These are phyloP conservation scores for Fennellomyces sp. DNA, from an alignment of 371 early-diverging fungal genomes.

Conservation along the genomic window DNA sequence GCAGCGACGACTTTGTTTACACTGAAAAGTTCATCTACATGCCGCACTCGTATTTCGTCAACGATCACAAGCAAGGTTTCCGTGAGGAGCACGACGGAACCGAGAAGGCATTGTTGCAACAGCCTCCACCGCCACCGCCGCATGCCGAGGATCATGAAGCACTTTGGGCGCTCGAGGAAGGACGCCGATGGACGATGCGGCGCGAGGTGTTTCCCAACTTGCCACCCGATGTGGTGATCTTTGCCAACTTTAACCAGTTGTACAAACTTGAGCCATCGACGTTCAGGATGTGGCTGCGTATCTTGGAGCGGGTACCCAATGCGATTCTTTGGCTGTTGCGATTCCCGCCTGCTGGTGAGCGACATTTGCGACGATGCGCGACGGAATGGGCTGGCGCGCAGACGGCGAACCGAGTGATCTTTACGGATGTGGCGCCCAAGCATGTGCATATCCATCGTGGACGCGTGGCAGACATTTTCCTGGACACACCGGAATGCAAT, in stretches of 20 bases:
- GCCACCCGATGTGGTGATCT: constrained; percentile 82
- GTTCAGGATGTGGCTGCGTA: constrained; percentile 84
- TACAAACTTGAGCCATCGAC: constrained; percentile 89
- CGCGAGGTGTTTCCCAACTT: constrained; percentile 84
- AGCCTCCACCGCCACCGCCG: constrained; percentile 9
- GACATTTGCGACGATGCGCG: constrained; percentile 74
- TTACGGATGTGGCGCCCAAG: constrained; percentile 92
- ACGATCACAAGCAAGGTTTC: constrained; percentile 93
- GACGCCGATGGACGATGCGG: constrained; percentile 84
- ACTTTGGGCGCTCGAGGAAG: constrained; percentile 79
- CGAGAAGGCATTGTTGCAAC: neutral
- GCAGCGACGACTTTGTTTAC: constrained; percentile 73
- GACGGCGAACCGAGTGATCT: constrained; percentile 83
- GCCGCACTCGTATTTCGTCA: constrained; percentile 92
- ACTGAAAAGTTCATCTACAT: constrained; percentile 91
- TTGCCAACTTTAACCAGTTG: constrained; percentile 94
- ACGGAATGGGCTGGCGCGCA: constrained; percentile 76
- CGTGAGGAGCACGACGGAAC: constrained; percentile 62
- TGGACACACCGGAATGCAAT: constrained; percentile 95
- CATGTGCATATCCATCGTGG: constrained; percentile 93
- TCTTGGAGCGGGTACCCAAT: constrained; percentile 81
- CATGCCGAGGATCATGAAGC: constrained; percentile 42
- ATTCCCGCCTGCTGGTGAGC: constrained; percentile 90
- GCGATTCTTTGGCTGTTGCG: constrained; percentile 88
- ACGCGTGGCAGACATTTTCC: constrained; percentile 89